Base-by-base conservation (phyloP, 2,329 filamentous ascomycete species). In the Aspergillus transmontanensis region DNA sequence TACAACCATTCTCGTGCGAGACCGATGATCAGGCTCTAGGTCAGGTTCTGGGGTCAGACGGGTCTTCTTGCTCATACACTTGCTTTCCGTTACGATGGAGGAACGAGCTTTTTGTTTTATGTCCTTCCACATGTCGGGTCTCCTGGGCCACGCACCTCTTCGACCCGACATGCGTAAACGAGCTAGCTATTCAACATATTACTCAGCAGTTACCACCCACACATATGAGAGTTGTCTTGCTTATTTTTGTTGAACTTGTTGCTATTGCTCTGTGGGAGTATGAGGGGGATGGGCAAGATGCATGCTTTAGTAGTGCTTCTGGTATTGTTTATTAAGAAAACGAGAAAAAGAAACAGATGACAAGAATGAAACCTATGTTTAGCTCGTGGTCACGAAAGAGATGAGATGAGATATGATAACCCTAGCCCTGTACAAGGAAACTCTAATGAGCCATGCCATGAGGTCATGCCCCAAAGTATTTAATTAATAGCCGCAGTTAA, bases 1-100 rank as follows among this genome's bases (percentile, higher is more conserved):
- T 19, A 50, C 48, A 23, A 51, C 58, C 6, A 61, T 61, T 56
- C 60, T 63, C 61, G 59, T 64, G 53, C 51, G 56, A 62, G 56
- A 34, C 48, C 48, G 48, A 58, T 16, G 41, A 53, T 59, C 45
- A 41, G 59, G 11, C 36, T 59, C 48, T 43, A n/a, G 58, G 56
- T n/a, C 32, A 19, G 26, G 26, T 55, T 39, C 48, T 55, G 36
- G 41, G 50, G 21, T 39, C 21, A 34, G 51, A 54, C 23, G 32
- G 34, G 32, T 50, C 30, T 34, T 50, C 39, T 56, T 61, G 45
- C 30, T 36, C 54, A 54, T 58, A 41, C 43, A 45, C 59, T 57
- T 61, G 43, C 54, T 58, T 61, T 50, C 53, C 54, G 45, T 56
- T 45, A 41, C 28, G 36, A 45, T 60, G 43, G 59, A 57, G 60